A percentile compares a stretch with the other conserved stretches of the same genome.
Conservation (phyloP, 225 moss, liverwort and hornwort genomes). For the Climacium dendroides region DNA sequence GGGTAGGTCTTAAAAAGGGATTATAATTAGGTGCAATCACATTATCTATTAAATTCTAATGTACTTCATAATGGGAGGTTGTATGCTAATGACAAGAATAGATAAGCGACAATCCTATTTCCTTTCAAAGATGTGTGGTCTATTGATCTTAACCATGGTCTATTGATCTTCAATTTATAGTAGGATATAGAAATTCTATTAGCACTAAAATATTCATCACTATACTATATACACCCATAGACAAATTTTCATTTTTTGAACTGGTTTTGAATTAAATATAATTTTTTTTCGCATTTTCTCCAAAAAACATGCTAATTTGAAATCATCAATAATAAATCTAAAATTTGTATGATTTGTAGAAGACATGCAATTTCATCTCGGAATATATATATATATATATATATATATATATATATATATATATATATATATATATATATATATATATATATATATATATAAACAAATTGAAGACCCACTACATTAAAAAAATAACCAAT, state of each 20-base stretch:
- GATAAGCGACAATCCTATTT: accelerated
- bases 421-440: no score
- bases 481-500: no score
- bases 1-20: accelerated
- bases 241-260: neutral
- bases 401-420: no score
- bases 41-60: neutral
- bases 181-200: neutral
- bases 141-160: accelerated
- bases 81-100: neutral
- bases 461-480: no score
- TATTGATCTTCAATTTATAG: neutral
- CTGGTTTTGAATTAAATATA: neutral
- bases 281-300: neutral
- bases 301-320: neutral
- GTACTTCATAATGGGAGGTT: neutral
- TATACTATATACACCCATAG: no score
- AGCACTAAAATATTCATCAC: neutral
- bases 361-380: neutral
- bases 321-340: neutral
- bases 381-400: no score
- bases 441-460: no score
- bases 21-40: accelerated
- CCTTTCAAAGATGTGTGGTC: neutral
- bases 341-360: neutral